Evolutionary conservation across 805 yeast genomes (phyloP), one percentile per base, ranked within the genome.

Genomic region (Maudiozyma bulderi): DNA sequence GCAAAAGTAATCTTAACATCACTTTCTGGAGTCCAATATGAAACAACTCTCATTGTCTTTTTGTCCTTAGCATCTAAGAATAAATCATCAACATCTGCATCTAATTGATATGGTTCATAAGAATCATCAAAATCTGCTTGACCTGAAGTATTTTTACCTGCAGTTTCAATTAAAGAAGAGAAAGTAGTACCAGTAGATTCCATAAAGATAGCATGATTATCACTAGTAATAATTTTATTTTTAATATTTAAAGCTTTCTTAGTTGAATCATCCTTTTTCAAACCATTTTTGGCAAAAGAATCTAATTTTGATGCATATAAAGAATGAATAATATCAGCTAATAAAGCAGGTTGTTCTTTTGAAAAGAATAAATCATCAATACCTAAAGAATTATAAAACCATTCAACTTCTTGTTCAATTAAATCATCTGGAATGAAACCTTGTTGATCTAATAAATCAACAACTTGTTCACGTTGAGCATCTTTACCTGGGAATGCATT

Each of bases 341-440:
- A 85, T 52, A 83, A 86, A 47, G 76, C 80, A 11, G 90, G 84
- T 5, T 86, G 72, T 62, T 91, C 96, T 54, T 84, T 80, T 41
- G 93, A 93, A 64, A 91, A 90, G 68, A 86, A 91, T 32, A 87
- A 83, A 62, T 89, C 96, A 62, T 90, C 96, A 51, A 91, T 88
- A 30, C 96, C 96, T 55, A 91, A 74, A 40, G 78, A 69, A 50
- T 84, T 80, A 71, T 93, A 93, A 65, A 91, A 90, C 95, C 96
- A 89, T 51, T 74, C 77, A 7, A 91, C 82, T 69, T 91, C 98
- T 48, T 77, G 73, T 67, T 89, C 96, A 55, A 91, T 86, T 58
- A 88, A 73, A 49, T 78, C 69, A 58, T 86, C 95, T 8, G 98
- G 99, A 52, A 91, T 86, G 62, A 91, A 86, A 0, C 96, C 98